Conservation (phyloP, 2,329 filamentous ascomycete genomes). For the Sporothrix euskadiensis region DNA sequence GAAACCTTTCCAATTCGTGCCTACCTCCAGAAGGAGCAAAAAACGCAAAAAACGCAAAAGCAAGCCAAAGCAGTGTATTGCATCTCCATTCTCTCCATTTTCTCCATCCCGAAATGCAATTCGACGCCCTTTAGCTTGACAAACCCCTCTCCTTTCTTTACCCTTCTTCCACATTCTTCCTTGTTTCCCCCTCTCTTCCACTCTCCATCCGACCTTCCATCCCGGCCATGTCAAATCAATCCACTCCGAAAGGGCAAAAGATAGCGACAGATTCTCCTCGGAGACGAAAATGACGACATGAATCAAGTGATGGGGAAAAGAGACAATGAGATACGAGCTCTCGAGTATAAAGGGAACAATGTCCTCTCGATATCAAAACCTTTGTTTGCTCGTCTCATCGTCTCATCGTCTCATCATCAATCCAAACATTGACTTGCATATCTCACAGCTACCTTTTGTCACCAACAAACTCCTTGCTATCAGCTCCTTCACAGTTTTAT, state of each 20-base stretch:
- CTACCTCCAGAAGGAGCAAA: no score
- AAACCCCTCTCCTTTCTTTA: not conserved
- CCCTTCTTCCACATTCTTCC: no score
- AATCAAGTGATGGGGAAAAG: not conserved
- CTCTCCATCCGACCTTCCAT: not conserved
- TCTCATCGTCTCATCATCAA: constrained; percentile 5
- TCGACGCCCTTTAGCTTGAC: not conserved
- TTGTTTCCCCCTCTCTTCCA: not conserved
- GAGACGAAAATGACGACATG: not conserved
- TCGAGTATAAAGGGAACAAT: not conserved
- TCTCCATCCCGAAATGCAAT: not conserved
- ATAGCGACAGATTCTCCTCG: not conserved
- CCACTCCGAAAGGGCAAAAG: not conserved
- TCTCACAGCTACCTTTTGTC: not conserved
- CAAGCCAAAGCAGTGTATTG: no score
- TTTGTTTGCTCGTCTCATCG: not conserved
- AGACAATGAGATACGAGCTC: not conserved
- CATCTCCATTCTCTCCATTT: not conserved
- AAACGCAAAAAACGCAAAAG: not conserved
- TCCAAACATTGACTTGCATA: not conserved
- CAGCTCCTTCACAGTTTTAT: not conserved
- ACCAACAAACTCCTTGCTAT: not conserved
- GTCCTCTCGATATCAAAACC: not conserved
- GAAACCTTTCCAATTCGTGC: not conserved
- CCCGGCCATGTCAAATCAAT: not conserved